These are phyloP conservation scores for Medicago arabica DNA, from an alignment of 306 rosid genomes.

Conservation along the genomic window DNA sequence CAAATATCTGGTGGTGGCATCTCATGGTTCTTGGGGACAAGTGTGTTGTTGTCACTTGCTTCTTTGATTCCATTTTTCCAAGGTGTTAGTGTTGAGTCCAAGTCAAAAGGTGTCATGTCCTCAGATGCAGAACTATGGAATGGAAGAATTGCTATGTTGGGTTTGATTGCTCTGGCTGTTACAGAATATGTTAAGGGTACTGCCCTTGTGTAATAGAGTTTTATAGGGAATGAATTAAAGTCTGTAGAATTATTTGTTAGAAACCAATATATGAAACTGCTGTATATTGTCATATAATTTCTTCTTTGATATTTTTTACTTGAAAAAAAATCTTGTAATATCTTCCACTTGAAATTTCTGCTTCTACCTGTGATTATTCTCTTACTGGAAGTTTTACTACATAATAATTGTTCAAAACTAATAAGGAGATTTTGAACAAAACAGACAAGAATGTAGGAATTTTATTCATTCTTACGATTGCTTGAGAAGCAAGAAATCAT, in stretches of 20 bases:
- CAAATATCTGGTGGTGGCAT: constrained; percentile 77
- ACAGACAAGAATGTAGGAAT: too few relatives aligned
- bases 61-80: constrained; percentile 69
- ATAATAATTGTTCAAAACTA: too few relatives aligned
- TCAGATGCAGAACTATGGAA: constrained; percentile 85
- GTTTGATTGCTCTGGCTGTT: constrained; percentile 73
- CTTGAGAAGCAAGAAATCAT: too few relatives aligned
- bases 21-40: constrained; percentile 69
- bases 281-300: too few relatives aligned
- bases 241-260: background rate
- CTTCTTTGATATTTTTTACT: too few relatives aligned
- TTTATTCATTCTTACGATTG: too few relatives aligned
- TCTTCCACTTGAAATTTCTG: too few relatives aligned
- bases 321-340: too few relatives aligned
- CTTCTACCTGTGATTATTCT: too few relatives aligned
- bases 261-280: background rate
- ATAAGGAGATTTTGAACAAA: too few relatives aligned
- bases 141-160: constrained; percentile 88
- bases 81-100: constrained; percentile 80
- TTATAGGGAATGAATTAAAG: background rate
- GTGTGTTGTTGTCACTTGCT: constrained; percentile 63
- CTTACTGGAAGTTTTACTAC: too few relatives aligned
- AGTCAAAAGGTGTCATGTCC: constrained; percentile 61
- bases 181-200: constrained; percentile 79
- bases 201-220: constrained; percentile 49